These are phyloP conservation scores for Aethionema arabicum DNA, from an alignment of 345 rosid species.

Conservation along the genomic window DNA sequence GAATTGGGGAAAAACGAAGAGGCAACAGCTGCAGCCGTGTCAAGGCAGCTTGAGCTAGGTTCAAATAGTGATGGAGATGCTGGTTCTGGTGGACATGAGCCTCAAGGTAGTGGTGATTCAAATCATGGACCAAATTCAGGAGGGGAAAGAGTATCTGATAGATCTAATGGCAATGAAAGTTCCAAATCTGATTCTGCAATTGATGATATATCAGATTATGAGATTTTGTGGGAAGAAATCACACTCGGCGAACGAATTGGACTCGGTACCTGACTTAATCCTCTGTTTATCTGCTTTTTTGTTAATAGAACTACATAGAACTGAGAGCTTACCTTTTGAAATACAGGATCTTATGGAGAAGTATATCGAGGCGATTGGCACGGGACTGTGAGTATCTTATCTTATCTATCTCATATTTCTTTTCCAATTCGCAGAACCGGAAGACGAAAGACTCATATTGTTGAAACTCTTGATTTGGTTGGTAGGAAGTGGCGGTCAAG, in stretches of 20 bases:
- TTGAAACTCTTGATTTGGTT: conserved; percentile 39
- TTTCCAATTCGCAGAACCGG: not conserved
- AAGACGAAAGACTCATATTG: conserved; percentile 25
- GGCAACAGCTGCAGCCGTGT: conserved; percentile 77
- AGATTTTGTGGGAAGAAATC: conserved; percentile 89
- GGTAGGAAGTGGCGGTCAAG: conserved; percentile 94
- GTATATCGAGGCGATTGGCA: conserved; percentile 99
- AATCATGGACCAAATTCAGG: conserved; percentile 46
- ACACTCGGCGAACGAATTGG: conserved; percentile 95
- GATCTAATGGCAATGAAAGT: conserved; percentile 57
- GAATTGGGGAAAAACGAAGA: too few relatives aligned
- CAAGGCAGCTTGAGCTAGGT: conserved; percentile 61
- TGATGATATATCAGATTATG: conserved; percentile 80
- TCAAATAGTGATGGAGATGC: conserved; percentile 55
- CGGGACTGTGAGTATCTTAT: conserved; percentile 78
- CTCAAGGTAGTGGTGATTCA: conserved; percentile 38
- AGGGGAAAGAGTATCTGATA: conserved; percentile 63
- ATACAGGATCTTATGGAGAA: conserved; percentile 96
- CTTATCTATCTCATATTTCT: conserved; percentile 6
- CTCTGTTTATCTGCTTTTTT: conserved; percentile 32
- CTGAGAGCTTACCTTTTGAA: conserved; percentile 30
- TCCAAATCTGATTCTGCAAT: conserved; percentile 57
- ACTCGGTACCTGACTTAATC: conserved; percentile 61
- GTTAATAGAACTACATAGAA: conserved; percentile 17
- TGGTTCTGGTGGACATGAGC: conserved; percentile 41